Evolutionary conservation across 1,139 yeast genomes (phyloP).

Genomic region (Candida labiduridarum): DNA sequence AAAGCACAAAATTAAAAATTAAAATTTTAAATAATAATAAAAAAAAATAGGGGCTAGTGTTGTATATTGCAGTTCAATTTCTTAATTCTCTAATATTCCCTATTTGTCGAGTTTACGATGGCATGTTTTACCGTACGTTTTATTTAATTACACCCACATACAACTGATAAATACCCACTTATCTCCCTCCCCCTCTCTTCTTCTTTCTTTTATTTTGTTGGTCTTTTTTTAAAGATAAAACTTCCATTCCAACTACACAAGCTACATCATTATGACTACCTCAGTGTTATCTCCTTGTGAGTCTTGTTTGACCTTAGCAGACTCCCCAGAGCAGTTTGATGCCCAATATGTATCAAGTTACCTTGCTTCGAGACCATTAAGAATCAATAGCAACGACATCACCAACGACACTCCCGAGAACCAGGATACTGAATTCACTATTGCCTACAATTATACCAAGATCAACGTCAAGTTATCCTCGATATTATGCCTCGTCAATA

Average conservation of each 20-base stretch:
- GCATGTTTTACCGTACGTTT: no score
- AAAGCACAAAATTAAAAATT: not conserved
- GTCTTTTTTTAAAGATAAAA: no score
- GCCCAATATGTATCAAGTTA: constrained; percentile 12
- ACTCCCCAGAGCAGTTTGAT: constrained; percentile 11
- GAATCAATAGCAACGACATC: constrained; percentile 2
- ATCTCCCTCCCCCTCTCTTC: not conserved
- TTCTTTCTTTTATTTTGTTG: not conserved
- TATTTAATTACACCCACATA: no score
- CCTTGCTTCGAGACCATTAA: constrained; percentile 9
- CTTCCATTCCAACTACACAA: not conserved
- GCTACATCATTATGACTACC: not conserved
- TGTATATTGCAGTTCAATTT: not conserved
- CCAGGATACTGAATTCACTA: constrained; percentile 13
- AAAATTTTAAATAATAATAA: not conserved
- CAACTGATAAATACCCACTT: no score
- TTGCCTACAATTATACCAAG: constrained; percentile 15
- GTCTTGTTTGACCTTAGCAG: constrained; percentile 16
- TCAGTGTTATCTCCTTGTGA: constrained; percentile 17
- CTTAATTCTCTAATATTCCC: not conserved
- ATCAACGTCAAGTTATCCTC: constrained; percentile 16
- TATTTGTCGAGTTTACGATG: no score
- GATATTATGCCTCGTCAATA: constrained; percentile 14
- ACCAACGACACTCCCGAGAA: not conserved
- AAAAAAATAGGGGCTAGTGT: not conserved